Base-by-base conservation (phyloP, 2,329 filamentous ascomycete species). In the Neodidymelliopsis sp. region DNA sequence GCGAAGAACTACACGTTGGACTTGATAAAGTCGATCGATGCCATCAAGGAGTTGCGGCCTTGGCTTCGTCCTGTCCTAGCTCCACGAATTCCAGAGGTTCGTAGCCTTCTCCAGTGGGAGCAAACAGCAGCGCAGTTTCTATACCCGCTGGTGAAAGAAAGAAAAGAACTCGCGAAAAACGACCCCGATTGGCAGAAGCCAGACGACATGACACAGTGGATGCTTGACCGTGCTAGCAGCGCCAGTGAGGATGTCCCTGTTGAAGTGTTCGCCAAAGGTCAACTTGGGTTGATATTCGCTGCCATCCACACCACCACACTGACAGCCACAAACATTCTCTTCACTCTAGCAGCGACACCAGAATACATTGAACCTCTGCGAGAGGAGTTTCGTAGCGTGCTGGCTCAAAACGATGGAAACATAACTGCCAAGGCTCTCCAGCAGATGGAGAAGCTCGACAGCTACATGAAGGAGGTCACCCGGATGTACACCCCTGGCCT, bases 291-390 rank as follows among this genome's bases (percentile, higher is more conserved):
- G 13, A 66, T 59, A 9, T 67, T 72, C 18, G 69, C 62, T 12
- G 62, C 67, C 1, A 68, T 70, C 7, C 66, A 71, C 22, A 70
- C 66, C 0, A 70, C 69, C 3, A 63, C 59, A 0, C 40, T 64
- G 41, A 66, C 60, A 4, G 43, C 52, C 15, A 65, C 59, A 7
- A 63, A 66, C 27, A 67, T 66, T 3, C 29, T 73, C 11, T 71
- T 69, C 56, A 66, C 55, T 4, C 48, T 73, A 3, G 67, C 68
- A 6, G 57, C 56, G 4, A 59, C 53, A 2, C 71, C 74, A 1
- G 74, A 75, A 41, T 77, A 76, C 41, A 71, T 76, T 57, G 65
- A 73, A 33, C 77, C 75, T 29, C 23, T 78, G 30, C 15, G 72
- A 57, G 37, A 80, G 11, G 54, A 81, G 75, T 15, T 74, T 41